Evolutionary conservation across 2,329 filamentous ascomycete species (phyloP), one percentile per base, ranked within the genome.

Genomic region (Microascus cirrosus): DNA sequence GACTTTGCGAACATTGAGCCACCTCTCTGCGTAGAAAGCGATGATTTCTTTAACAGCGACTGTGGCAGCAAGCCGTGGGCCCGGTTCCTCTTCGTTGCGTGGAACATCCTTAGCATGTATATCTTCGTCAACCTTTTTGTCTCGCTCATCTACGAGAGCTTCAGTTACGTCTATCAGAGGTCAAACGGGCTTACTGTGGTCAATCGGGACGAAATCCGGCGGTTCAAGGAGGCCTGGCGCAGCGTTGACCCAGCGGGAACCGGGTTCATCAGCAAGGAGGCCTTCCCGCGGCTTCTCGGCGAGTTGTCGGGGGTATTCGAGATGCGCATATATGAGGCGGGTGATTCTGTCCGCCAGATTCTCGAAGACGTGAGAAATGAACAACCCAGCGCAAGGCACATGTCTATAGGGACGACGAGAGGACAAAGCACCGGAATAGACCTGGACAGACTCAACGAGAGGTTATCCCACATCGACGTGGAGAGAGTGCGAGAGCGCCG

Each of bases 21-120:
- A 2, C 93, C 93, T 0, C 81, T 89, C 56, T 99, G 94, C 71
- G 90, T 92, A 1, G 78, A 85, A 22, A 80, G 80, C 39, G 67
- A 74, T 1, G 79, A 80, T 45, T 96, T 96, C 71, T 93, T 91
- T 66, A 76, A 89, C 50, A 94, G 90, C 65, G 95, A 99, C 72
- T 99, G 94, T 67, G 94, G 94, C 59, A 96, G 93, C 73, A 82
- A 85, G 55, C 81, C 84, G 45, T 99, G 94, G 91, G 91, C 94
- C 8, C 81, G 91, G 56, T 83, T 85, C 36, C 77, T 99, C 11
- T 99, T 99, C 75, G 91, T 97, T 59, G 84, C 87, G 4, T 99
- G 94, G 94, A 99, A 99, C 75, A 93, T 99, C 66, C 81, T 99
- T 72, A 97, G 93, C 87, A 99, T 99, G 94, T 99, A 99, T 74